Conservation (phyloP, 192 early-diverging fungal genomes). For the Linnemannia schmuckeri region DNA sequence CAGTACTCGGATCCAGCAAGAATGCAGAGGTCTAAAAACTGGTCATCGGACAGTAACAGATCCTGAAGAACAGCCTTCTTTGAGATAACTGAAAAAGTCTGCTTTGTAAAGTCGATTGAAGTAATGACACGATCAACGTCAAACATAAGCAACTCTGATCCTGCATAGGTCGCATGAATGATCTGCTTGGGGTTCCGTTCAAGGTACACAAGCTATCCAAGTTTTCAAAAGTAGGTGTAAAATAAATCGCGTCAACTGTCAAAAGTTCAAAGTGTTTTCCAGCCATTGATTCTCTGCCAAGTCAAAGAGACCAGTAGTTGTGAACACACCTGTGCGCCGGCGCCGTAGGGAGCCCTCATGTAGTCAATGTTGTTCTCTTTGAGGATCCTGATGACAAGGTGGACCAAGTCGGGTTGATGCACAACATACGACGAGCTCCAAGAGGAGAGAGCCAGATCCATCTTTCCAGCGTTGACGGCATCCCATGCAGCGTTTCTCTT, state of each 20-base stretch:
- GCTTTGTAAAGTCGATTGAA: constrained; percentile 73
- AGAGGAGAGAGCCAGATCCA: constrained; percentile 67
- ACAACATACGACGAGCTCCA: constrained; percentile 69
- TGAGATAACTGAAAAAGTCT: constrained; percentile 72
- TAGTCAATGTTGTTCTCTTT: constrained; percentile 75
- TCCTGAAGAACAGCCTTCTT: constrained; percentile 73
- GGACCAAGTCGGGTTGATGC: constrained; percentile 73
- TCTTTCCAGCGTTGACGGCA: constrained; percentile 69
- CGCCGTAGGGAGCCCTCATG: constrained; percentile 84
- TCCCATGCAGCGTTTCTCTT: constrained; percentile 80
- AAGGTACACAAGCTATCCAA: constrained; percentile 76
- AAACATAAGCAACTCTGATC: constrained; percentile 82
- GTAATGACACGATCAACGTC: constrained; percentile 81
- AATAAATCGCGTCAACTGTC: not conserved
- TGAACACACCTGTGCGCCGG: constrained; percentile 75
- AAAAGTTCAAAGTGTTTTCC: not conserved
- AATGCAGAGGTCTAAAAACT: constrained; percentile 84
- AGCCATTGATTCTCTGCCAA: too few species aligned
- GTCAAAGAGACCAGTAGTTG: not conserved
- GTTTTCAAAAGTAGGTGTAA: not conserved
- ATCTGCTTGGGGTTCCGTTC: constrained; percentile 75
- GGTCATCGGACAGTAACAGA: constrained; percentile 73
- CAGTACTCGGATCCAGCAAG: constrained; percentile 84
- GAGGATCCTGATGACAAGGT: constrained; percentile 78
- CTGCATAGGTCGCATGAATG: constrained; percentile 78